A percentile compares a stretch with the other conserved stretches of the same genome.
Conservation (phyloP, 2,329 filamentous ascomycete species). For the Pseudocercospora vitis region DNA sequence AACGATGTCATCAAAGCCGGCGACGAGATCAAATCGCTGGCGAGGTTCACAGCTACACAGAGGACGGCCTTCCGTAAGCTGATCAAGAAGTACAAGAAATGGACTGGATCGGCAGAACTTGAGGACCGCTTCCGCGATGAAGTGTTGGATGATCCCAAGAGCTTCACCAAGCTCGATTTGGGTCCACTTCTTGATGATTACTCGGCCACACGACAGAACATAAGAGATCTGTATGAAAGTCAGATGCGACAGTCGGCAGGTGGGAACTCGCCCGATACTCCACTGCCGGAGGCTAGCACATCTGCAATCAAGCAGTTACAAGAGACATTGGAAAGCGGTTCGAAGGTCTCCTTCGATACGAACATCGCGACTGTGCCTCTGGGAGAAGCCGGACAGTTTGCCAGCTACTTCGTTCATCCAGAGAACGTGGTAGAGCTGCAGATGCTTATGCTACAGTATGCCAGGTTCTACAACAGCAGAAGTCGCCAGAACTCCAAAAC, state of each 20-base stretch:
- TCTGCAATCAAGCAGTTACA: conserved; percentile 41
- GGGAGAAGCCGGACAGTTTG: conserved; percentile 47
- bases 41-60: conserved; percentile 72
- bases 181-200: conserved; percentile 52
- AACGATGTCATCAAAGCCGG: conserved; percentile 59
- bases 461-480: conserved; percentile 42
- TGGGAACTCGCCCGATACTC: conserved; percentile 16
- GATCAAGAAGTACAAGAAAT: conserved; percentile 84
- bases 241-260: conserved; percentile 29
- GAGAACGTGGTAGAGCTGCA: conserved; percentile 57
- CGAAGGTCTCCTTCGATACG: conserved; percentile 52
- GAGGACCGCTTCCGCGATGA: conserved; percentile 66
- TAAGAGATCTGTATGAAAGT: conserved; percentile 47
- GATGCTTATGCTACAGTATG: conserved; percentile 52
- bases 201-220: conserved; percentile 47
- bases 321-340: conserved; percentile 41
- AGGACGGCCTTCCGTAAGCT: conserved; percentile 77
- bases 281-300: conserved; percentile 19
- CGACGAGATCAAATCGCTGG: conserved; percentile 68
- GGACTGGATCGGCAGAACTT: conserved; percentile 71
- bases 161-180: conserved; percentile 70
- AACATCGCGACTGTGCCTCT: conserved; percentile 50
- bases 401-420: conserved; percentile 56
- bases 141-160: conserved; percentile 65
- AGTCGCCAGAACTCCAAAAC: conserved; percentile 32